Percentiles rank a stretch among this genome's conserved stretches.
phyloP scores from a whole-genome alignment of 108 stramenopile species.

The Aurantiochytrium sp. region DNA sequence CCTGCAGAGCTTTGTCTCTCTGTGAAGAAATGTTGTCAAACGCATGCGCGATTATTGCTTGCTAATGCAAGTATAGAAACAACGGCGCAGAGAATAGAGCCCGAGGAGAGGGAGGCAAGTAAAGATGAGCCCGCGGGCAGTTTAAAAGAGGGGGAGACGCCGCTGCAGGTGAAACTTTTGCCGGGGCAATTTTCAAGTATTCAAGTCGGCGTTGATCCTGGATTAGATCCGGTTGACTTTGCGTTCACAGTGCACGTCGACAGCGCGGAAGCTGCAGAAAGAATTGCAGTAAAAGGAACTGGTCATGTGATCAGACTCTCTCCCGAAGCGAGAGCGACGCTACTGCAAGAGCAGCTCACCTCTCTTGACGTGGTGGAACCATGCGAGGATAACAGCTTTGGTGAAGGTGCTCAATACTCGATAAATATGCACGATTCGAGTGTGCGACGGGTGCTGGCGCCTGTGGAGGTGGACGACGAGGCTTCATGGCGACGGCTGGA shows the following conservation, averaged over 20 bases:
- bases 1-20: neutral
- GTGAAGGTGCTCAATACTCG: no score
- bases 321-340: neutral
- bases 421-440: no score
- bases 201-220: neutral
- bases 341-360: neutral
- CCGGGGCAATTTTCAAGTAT: neutral
- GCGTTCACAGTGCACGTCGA: neutral
- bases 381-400: no score
- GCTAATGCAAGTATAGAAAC: neutral
- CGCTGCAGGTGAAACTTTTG: no score
- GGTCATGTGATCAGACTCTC: neutral
- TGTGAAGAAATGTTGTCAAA: neutral
- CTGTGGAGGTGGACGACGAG: no score
- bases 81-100: neutral
- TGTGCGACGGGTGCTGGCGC: no score
- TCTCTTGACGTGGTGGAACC: neutral
- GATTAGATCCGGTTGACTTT: neutral
- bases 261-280: neutral
- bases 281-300: neutral
- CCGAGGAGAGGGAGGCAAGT: no score
- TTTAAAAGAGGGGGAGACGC: no score
- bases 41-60: neutral
- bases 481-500: no score
- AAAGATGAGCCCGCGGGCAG: no score